phyloP scores from a whole-genome alignment of 352 stramenopile species.

The Pythium vanterpoolii region DNA sequence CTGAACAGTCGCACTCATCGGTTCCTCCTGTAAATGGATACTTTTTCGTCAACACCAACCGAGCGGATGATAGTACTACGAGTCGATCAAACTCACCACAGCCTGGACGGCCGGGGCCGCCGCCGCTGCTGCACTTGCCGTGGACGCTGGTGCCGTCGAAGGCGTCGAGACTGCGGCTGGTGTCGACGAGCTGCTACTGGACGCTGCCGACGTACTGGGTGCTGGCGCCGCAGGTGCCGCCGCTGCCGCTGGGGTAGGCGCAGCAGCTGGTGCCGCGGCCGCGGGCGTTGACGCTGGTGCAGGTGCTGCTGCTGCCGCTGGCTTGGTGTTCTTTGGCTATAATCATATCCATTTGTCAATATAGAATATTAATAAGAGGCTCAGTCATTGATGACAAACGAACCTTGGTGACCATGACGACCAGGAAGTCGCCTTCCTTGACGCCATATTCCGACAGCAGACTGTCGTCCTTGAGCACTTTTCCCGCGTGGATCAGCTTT shows the following conservation, averaged over 20 bases:
- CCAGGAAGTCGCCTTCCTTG: slow-evolving; percentile 87
- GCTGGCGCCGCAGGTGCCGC: slow-evolving; percentile 28
- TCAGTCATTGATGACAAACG: background rate
- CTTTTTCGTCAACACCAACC: background rate
- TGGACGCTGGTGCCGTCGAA: slow-evolving; percentile 46
- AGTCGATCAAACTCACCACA: slow-evolving; percentile 17
- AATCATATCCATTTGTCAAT: background rate
- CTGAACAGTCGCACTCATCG: slow-evolving; percentile 55
- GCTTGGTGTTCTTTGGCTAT: slow-evolving; percentile 58
- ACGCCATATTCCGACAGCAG: slow-evolving; percentile 78
- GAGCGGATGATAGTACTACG: background rate
- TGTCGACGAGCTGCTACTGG: slow-evolving; percentile 60
- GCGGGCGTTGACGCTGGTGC: slow-evolving; percentile 30
- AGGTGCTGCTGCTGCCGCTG: slow-evolving; percentile 28
- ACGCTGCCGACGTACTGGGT: slow-evolving; percentile 67
- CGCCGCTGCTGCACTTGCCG: slow-evolving; percentile 30
- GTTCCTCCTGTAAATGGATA: slow-evolving; percentile 28
- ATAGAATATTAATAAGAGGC: background rate
- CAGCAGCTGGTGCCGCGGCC: slow-evolving; percentile 17
- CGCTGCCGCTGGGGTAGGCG: slow-evolving; percentile 24
- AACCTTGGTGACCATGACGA: slow-evolving; percentile 87
- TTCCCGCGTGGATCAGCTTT: slow-evolving; percentile 87
- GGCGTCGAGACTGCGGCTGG: slow-evolving; percentile 62
- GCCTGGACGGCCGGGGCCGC: slow-evolving; percentile 18
- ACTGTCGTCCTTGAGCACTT: slow-evolving; percentile 87